Evolutionary conservation across 495 filamentous ascomycete species (phyloP), one percentile per base, ranked within the genome.

Genomic region (Aspergillus baeticus): DNA sequence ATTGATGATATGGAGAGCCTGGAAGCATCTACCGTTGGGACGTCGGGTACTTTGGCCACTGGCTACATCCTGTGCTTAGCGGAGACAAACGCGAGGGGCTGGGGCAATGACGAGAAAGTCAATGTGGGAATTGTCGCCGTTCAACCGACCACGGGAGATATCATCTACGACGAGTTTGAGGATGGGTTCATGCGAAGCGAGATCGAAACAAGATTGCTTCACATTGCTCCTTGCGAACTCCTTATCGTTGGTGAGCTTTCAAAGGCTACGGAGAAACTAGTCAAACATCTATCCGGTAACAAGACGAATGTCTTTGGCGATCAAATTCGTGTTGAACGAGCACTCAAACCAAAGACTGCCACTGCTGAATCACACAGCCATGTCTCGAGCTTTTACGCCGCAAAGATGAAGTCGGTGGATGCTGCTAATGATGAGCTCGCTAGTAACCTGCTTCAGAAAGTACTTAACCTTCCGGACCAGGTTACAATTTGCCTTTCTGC

Each of bases 141-240:
- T 1, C 94, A 99, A 60, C 94, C 94, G 20, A 88, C 90, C 0
- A 98, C 95, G 0, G 94, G 94, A 41, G 94, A 98, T 64, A 89
- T 99, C 55, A 90, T 98, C 53, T 94, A 97, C 60, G 94, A 99
- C 66, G 86, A 89, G 39, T 99, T 99, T 60, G 91, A 97, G 62
- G 94, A 99, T 63, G 91, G 95, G 2, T 99, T 98, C 72, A 99
- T 98, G 95, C 81, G 94, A 39, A 91, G 89, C 54, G 94, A 99
- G 65, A 89, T 98, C 43, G 94, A 99, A 72, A 98, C 94, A 0
- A 79, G 94, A 37, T 75, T 99, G 20, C 77, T 99, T 15, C 94
- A 99, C 67, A 95, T 99, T 59, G 89, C 92, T 1, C 94, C 94
- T 1, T 96, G 94, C 70, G 94, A 99, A 72, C 88, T 98, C 59